Evolutionary conservation across 2,329 filamentous ascomycete species (phyloP).

Genomic region (Pseudocercospora crystallina): DNA sequence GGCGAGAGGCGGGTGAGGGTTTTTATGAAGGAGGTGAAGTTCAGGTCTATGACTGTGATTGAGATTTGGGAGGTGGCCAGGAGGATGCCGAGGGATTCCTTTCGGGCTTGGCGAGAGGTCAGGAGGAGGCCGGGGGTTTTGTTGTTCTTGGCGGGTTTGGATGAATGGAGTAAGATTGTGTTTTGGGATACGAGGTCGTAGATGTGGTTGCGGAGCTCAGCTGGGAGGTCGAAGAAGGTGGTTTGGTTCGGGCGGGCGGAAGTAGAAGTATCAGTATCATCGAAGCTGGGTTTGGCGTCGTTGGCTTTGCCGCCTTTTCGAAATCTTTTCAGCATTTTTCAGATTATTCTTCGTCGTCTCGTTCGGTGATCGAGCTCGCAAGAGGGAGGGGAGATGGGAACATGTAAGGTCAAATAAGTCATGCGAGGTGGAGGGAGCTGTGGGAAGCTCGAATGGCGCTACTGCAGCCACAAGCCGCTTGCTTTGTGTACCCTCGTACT

Average conservation of each 20-base stretch:
- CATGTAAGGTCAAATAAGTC: too few species aligned
- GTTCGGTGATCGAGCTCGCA: too few species aligned
- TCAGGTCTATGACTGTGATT: conserved; percentile 22
- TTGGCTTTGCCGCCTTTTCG: too few species aligned
- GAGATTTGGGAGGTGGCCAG: conserved; percentile 22
- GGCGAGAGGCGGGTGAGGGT: not conserved
- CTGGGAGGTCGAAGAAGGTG: conserved; percentile 14
- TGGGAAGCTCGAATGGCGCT: too few species aligned
- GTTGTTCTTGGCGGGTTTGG: not conserved
- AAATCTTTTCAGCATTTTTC: too few species aligned
- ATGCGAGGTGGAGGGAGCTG: too few species aligned
- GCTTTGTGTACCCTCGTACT: too few species aligned
- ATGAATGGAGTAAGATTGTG: not conserved
- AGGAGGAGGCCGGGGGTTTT: conserved; percentile 21
- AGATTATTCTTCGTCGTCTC: too few species aligned
- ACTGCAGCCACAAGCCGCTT: too few species aligned
- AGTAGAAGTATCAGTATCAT: too few species aligned
- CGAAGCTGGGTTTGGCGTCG: too few species aligned
- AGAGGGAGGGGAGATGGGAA: too few species aligned
- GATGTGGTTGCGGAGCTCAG: conserved; percentile 10
- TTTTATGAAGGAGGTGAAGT: conserved; percentile 18
- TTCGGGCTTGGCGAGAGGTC: conserved; percentile 19
- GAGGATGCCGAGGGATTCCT: conserved; percentile 27
- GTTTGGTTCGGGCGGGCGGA: not conserved
- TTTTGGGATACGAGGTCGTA: conserved; percentile 6